Conservation (phyloP, 768 basidiomycete genomes). For the Russula dissimulans region DNA sequence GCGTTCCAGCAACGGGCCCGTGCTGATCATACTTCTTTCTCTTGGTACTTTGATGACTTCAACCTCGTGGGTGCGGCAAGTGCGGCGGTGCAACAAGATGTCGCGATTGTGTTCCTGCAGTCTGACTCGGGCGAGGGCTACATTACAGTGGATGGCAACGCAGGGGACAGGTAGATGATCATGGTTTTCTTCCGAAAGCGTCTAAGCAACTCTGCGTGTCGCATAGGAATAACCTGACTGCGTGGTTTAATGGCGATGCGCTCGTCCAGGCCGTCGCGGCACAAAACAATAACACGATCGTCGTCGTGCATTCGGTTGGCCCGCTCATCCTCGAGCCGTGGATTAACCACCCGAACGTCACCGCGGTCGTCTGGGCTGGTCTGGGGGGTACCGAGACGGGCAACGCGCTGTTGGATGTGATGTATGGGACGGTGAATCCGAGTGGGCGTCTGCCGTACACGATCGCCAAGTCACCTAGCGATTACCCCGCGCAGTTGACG, state of each 20-base stretch:
- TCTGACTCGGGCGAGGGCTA: conserved; percentile 36
- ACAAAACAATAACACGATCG: conserved; percentile 67
- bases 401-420: conserved; percentile 63
- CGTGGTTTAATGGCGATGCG: conserved; percentile 30
- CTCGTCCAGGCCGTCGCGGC: conserved; percentile 51
- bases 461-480: conserved; percentile 48
- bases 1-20: conserved; percentile 69
- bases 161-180: conserved; percentile 42
- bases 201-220: too few relatives aligned
- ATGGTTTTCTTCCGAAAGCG: neutral
- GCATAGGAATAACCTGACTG: conserved; percentile 29
- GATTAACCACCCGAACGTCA: conserved; percentile 68
- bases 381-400: conserved; percentile 56
- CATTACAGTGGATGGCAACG: conserved; percentile 48
- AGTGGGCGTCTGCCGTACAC: conserved; percentile 61
- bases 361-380: conserved; percentile 45
- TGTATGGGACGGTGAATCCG: conserved; percentile 73
- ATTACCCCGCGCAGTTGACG: conserved; percentile 40
- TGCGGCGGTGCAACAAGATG: conserved; percentile 37
- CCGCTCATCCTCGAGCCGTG: conserved; percentile 60
- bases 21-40: conserved; percentile 53
- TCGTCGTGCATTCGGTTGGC: conserved; percentile 72
- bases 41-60: conserved; percentile 65
- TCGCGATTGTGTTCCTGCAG: conserved; percentile 44
- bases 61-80: conserved; percentile 40